phyloP scores from a whole-genome alignment of 2,329 filamentous ascomycete species.

The Penicillium fuscoglaucum region DNA sequence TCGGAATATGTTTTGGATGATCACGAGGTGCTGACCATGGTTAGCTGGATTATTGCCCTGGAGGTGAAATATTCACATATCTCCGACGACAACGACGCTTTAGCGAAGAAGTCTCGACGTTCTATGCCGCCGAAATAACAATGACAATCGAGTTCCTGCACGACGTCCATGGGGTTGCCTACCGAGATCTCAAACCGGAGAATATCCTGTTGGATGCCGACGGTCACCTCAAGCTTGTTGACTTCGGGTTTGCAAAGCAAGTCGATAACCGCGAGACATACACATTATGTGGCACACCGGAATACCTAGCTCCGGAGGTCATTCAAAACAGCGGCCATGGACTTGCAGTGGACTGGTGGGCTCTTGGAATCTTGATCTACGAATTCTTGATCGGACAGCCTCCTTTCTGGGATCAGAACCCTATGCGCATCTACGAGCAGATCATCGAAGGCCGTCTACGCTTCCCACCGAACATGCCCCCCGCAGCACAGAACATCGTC shows the following conservation, averaged over 20 bases:
- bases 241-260: constrained; percentile 69
- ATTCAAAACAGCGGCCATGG: constrained; percentile 66
- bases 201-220: constrained; percentile 67
- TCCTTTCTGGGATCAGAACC: constrained; percentile 68
- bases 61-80: constrained; percentile 67
- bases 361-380: constrained; percentile 66
- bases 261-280: constrained; percentile 60
- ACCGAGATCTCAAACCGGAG: constrained; percentile 66
- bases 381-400: constrained; percentile 68
- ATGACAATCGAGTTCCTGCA: constrained; percentile 66
- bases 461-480: constrained; percentile 60
- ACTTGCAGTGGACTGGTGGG: constrained; percentile 69
- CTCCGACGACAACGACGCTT: constrained; percentile 62
- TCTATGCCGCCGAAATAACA: constrained; percentile 67
- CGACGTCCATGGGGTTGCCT: constrained; percentile 64
- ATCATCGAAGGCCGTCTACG: constrained; percentile 65
- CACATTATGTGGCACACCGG: constrained; percentile 66
- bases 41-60: constrained; percentile 66
- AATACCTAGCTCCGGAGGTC: constrained; percentile 67
- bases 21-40: constrained; percentile 21
- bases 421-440: constrained; percentile 68
- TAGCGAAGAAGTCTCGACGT: constrained; percentile 62
- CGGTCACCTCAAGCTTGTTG: constrained; percentile 65
- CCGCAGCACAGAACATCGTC: constrained; percentile 62
- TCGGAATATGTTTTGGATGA: not conserved